phyloP scores from a whole-genome alignment of 1,284 basidiomycete genomes.

The Albatrellus sp. region DNA sequence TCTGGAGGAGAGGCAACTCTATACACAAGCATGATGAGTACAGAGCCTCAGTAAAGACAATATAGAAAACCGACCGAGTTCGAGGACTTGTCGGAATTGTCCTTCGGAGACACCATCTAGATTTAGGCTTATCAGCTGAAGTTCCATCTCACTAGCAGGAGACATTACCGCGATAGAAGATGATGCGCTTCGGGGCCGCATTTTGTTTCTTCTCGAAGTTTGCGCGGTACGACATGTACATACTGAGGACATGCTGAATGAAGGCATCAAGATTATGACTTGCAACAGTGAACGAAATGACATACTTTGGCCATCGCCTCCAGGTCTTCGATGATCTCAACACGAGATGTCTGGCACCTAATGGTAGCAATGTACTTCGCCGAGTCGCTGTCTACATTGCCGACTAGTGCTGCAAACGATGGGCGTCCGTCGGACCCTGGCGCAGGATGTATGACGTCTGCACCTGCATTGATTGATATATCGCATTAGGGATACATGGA shows the following conservation, averaged over 20 bases:
- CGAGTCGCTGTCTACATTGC: conserved; percentile 55
- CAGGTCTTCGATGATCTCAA: conserved; percentile 66
- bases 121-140: conserved; percentile 5
- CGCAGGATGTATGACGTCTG: conserved; percentile 69
- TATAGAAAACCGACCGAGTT: conserved; percentile 29
- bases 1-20: conserved; percentile 47
- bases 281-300: background rate
- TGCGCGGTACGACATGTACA: conserved; percentile 44
- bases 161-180: conserved; percentile 59
- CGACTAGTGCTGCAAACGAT: conserved; percentile 67
- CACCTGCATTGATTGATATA: conserved; percentile 26
- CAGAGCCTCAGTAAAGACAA: background rate
- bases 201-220: conserved; percentile 39
- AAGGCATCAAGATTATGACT: background rate
- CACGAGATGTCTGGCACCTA: conserved; percentile 52
- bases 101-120: conserved; percentile 73
- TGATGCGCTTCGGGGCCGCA: conserved; percentile 46
- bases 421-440: conserved; percentile 61
- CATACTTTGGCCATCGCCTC: conserved; percentile 44
- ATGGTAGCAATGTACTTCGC: conserved; percentile 43
- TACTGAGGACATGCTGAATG: conserved; percentile 35
- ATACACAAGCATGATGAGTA: conserved; percentile 4
- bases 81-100: conserved; percentile 59
- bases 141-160: background rate
- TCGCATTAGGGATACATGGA: background rate